These are phyloP conservation scores for Apiospora saccharicola DNA, from an alignment of 2,329 filamentous ascomycete genomes.

Conservation along the genomic window DNA sequence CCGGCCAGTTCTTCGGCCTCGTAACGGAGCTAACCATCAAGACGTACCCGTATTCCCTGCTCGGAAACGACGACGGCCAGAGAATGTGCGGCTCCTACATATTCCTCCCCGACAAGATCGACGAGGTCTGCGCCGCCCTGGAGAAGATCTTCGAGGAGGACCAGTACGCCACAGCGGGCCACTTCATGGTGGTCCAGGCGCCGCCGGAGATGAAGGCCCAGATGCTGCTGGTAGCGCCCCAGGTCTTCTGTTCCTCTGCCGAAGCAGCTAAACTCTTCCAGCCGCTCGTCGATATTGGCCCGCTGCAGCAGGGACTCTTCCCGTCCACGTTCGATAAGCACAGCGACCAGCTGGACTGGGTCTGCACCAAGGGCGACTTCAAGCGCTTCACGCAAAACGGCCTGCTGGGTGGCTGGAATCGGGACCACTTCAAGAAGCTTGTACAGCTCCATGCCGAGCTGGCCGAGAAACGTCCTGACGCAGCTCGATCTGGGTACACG, in stretches of 20 bases:
- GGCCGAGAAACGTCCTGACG: slow-evolving; percentile 26
- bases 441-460: slow-evolving; percentile 26
- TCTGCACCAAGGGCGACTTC: slow-evolving; percentile 34
- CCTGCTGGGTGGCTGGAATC: slow-evolving; percentile 28
- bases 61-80: slow-evolving; percentile 33
- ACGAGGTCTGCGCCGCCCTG: slow-evolving; percentile 37
- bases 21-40: slow-evolving; percentile 38
- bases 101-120: slow-evolving; percentile 37
- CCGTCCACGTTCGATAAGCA: slow-evolving; percentile 34
- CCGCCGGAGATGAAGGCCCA: slow-evolving; percentile 33
- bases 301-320: slow-evolving; percentile 30
- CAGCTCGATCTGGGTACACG: slow-evolving; percentile 27
- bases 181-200: slow-evolving; percentile 31
- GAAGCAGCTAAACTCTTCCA: slow-evolving; percentile 31
- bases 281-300: slow-evolving; percentile 33
- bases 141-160: slow-evolving; percentile 28
- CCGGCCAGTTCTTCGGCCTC: slow-evolving; percentile 44
- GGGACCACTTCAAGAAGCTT: slow-evolving; percentile 24
- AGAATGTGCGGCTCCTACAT: slow-evolving; percentile 39
- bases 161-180: slow-evolving; percentile 31
- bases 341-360: slow-evolving; percentile 31
- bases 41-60: slow-evolving; percentile 32
- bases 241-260: slow-evolving; percentile 31
- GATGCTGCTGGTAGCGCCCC: slow-evolving; percentile 30
- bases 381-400: slow-evolving; percentile 36